Conservation (phyloP, 257 asterid species). For the Mentha longifolia region DNA sequence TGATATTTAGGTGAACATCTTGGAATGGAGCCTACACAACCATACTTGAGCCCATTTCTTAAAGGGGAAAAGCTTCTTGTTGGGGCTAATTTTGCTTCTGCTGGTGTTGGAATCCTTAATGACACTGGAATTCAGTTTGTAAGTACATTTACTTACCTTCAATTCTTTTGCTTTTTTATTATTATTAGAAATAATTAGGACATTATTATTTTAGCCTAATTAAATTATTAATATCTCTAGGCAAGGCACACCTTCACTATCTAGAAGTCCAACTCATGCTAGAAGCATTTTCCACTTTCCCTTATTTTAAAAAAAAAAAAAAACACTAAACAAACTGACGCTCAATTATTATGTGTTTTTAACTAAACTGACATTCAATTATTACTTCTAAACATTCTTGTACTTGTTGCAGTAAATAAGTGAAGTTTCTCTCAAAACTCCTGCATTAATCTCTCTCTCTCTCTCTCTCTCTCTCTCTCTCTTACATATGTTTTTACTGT, state of each 20-base stretch:
- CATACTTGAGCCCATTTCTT: constrained; percentile 70
- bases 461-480: neutral
- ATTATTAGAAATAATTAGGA: neutral
- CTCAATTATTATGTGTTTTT: neutral
- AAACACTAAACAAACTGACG: too few species aligned
- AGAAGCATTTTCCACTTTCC: neutral
- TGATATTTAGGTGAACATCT: constrained; percentile 54
- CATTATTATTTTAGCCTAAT: neutral
- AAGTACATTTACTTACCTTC: constrained; percentile 31
- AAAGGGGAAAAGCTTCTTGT: constrained; percentile 62
- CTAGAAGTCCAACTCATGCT: neutral
- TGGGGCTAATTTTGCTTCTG: constrained; percentile 96
- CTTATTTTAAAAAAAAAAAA: neutral
- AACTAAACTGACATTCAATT: constrained; percentile 9
- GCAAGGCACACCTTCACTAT: neutral
- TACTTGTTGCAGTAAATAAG: constrained; percentile 2
- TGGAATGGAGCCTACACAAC: constrained; percentile 65
- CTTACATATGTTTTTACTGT: neutral
- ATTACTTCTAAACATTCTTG: constrained; percentile 11
- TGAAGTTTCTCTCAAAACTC: neutral
- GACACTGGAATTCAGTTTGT: constrained; percentile 96
- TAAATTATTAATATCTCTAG: too few species aligned
- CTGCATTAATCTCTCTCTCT: neutral
- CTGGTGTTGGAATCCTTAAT: constrained; percentile 89
- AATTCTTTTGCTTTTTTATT: neutral